Conservation (phyloP, 371 early-diverging fungal species). For the Entomophthora muscae region DNA sequence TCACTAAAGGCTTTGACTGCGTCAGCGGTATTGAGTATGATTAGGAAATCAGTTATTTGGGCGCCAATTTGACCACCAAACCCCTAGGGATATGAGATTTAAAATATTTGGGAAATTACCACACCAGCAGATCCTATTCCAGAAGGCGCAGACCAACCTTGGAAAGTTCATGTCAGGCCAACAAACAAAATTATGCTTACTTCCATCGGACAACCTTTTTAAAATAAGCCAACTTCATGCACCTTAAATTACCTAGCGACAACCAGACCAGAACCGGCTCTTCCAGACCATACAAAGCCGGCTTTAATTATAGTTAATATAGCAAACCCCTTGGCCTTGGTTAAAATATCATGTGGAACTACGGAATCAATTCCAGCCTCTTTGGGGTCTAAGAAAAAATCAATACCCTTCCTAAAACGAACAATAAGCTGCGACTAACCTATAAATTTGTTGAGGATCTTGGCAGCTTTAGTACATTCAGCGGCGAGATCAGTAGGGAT, state of each 20-base stretch:
- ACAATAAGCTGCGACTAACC: constrained; percentile 24
- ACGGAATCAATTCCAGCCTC: constrained; percentile 39
- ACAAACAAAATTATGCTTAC: constrained; percentile 12
- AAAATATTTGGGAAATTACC: constrained; percentile 10
- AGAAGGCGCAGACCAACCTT: constrained; percentile 62
- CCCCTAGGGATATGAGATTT: constrained; percentile 21
- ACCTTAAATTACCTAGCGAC: constrained; percentile 38
- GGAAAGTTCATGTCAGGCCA: constrained; percentile 11
- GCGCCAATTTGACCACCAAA: constrained; percentile 91
- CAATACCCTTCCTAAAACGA: background rate
- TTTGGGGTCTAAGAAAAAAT: constrained; percentile 3
- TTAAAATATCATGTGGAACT: constrained; percentile 50
- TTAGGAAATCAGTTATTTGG: constrained; percentile 87
- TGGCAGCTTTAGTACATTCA: constrained; percentile 58
- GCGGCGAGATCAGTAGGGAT: constrained; percentile 36
- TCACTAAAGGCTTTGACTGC: constrained; percentile 81
- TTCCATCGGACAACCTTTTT: constrained; percentile 20
- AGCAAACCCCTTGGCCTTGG: constrained; percentile 75
- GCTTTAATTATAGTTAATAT: constrained; percentile 82
- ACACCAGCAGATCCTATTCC: constrained; percentile 55
- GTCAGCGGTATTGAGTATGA: constrained; percentile 64
- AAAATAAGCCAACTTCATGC: too few species aligned
- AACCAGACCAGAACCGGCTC: constrained; percentile 82
- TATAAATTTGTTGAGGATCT: constrained; percentile 55
- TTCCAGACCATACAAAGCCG: constrained; percentile 79